Conservation (phyloP, 306 rosid genomes). For the Boehmeria nivea region DNA sequence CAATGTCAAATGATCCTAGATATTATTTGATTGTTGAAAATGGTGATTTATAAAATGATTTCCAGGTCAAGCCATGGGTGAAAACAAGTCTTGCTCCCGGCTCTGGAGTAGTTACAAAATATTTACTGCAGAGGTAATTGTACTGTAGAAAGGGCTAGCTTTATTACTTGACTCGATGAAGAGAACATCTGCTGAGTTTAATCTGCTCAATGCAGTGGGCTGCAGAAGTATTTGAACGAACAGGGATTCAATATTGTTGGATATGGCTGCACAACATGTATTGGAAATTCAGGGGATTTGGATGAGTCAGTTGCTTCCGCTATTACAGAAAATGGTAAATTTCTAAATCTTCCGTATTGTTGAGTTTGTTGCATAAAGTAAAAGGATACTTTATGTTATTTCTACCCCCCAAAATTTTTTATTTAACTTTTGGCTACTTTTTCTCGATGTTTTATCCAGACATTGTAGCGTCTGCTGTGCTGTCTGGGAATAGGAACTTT, state of each 20-base stretch:
- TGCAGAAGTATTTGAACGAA: constrained; percentile 85
- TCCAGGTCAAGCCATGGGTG: constrained; percentile 93
- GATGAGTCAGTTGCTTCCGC: constrained; percentile 81
- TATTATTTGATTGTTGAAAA: too few species aligned
- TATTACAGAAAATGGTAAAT: constrained; percentile 73
- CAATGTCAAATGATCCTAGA: too few species aligned
- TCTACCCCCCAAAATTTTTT: constrained; percentile 22
- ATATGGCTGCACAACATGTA: constrained; percentile 98
- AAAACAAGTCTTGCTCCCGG: constrained; percentile 99
- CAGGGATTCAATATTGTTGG: constrained; percentile 90
- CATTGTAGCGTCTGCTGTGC: constrained; percentile 88
- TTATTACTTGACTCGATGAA: too few species aligned
- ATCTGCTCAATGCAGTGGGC: constrained; percentile 42
- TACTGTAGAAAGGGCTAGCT: too few species aligned
- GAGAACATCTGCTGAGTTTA: too few species aligned
- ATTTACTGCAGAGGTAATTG: constrained; percentile 66
- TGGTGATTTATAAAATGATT: background rate
- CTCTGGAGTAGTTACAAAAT: constrained; percentile 94
- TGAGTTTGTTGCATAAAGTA: background rate
- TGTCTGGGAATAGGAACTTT: constrained; percentile 93
- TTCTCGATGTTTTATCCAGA: constrained; percentile 29
- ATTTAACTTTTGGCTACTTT: background rate
- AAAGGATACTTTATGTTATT: constrained; percentile 11
- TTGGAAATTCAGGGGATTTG: constrained; percentile 95
- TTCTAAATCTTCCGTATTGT: constrained; percentile 8